Percentiles rank a stretch among this genome's conserved stretches.
These are phyloP conservation scores for Rhodocollybia butyracea DNA, from an alignment of 768 basidiomycete genomes.

Conservation along the genomic window DNA sequence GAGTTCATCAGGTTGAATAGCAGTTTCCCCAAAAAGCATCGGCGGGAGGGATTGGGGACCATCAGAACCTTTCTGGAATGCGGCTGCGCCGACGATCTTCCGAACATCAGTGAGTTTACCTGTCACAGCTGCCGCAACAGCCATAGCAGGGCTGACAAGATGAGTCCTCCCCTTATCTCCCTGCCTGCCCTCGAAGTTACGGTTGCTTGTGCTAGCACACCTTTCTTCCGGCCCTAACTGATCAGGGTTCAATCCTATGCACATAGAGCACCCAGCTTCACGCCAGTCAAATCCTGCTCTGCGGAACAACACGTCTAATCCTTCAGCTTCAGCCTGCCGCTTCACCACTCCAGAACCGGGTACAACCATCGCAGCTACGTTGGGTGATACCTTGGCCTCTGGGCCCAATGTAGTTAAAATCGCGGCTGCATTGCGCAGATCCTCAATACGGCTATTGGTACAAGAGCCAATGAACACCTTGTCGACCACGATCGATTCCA, in stretches of 20 bases:
- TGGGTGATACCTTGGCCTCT: slow-evolving; percentile 68
- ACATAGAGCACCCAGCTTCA: slow-evolving; percentile 96
- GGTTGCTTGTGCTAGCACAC: slow-evolving; percentile 90
- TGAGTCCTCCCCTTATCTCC: slow-evolving; percentile 88
- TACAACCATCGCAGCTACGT: slow-evolving; percentile 85
- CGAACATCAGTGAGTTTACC: slow-evolving; percentile 85
- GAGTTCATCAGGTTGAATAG: slow-evolving; percentile 10
- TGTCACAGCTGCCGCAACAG: slow-evolving; percentile 84
- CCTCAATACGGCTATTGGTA: slow-evolving; percentile 51
- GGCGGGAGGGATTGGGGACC: slow-evolving; percentile 15
- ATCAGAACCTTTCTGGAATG: slow-evolving; percentile 29
- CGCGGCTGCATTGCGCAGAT: slow-evolving; percentile 20
- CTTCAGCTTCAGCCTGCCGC: slow-evolving; percentile 87
- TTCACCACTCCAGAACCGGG: slow-evolving; percentile 91
- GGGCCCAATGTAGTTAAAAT: slow-evolving; percentile 73
- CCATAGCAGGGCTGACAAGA: slow-evolving; percentile 89
- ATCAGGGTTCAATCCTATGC: slow-evolving; percentile 94
- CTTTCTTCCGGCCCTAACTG: slow-evolving; percentile 79
- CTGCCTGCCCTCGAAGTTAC: slow-evolving; percentile 91
- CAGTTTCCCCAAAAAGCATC: slow-evolving; percentile 15
- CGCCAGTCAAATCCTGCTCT: slow-evolving; percentile 94
- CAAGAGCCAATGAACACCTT: slow-evolving; percentile 69
- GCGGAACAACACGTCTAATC: slow-evolving; percentile 81
- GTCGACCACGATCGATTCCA: slow-evolving; percentile 54
- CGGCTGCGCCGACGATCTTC: slow-evolving; percentile 54